These are phyloP conservation scores for Phytopythium litorale DNA, from an alignment of 352 stramenopile species.

Conservation along the genomic window DNA sequence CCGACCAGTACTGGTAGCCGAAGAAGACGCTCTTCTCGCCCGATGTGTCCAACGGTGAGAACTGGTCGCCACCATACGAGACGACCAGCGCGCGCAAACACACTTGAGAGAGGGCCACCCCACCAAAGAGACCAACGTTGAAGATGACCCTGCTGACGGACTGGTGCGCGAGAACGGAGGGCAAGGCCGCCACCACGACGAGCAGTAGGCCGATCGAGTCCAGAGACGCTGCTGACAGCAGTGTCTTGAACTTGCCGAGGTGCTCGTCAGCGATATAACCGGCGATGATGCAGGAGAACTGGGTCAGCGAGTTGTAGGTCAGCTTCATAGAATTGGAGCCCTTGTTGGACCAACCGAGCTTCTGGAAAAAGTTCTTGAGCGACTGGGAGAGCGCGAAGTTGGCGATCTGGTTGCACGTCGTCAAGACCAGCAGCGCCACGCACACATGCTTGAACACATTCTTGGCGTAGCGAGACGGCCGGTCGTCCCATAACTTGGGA, in stretches of 20 bases:
- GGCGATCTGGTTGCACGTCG: slow-evolving; percentile 40
- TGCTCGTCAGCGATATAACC: slow-evolving; percentile 57
- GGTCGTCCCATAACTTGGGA: slow-evolving; percentile 36
- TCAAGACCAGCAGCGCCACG: slow-evolving; percentile 51
- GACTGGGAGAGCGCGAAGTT: slow-evolving; percentile 57
- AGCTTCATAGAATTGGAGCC: slow-evolving; percentile 60
- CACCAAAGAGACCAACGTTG: slow-evolving; percentile 45
- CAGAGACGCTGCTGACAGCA: slow-evolving; percentile 19
- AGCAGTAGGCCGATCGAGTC: slow-evolving; percentile 48
- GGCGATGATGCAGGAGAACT: slow-evolving; percentile 55
- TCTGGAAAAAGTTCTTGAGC: slow-evolving; percentile 63
- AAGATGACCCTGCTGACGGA: slow-evolving; percentile 39
- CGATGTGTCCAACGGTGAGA: slow-evolving; percentile 33
- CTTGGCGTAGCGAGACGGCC: slow-evolving; percentile 45
- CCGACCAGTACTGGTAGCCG: no score
- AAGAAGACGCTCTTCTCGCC: slow-evolving; percentile 22
- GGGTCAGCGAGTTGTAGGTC: slow-evolving; percentile 59
- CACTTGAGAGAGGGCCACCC: slow-evolving; percentile 41
- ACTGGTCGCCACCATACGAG: slow-evolving; percentile 64
- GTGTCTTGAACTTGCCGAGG: slow-evolving; percentile 36
- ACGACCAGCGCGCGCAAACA: slow-evolving; percentile 60
- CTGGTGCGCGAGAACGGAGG: slow-evolving; percentile 28
- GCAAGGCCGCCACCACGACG: slow-evolving; percentile 37
- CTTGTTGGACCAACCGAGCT: slow-evolving; percentile 48
- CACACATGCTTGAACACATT: slow-evolving; percentile 57